Evolutionary conservation across 352 stramenopile species (phyloP).

Genomic region (Phytophthora multivora): DNA sequence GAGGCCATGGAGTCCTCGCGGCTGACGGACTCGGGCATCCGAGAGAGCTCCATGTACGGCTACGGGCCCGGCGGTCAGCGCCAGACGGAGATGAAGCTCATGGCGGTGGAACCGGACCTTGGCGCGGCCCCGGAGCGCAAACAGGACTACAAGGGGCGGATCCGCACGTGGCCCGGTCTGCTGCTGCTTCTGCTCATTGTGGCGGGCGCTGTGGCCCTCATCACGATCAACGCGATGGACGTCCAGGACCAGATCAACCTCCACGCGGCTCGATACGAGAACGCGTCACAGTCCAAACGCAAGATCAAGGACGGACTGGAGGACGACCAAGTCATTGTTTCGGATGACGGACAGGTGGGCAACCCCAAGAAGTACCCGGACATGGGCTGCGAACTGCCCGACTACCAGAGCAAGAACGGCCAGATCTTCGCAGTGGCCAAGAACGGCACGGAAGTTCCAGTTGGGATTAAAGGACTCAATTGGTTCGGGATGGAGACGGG

Average conservation of each 20-base stretch:
- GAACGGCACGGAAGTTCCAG: constrained; percentile 59
- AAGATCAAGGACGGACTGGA: constrained; percentile 52
- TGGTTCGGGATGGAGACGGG: constrained; percentile 84
- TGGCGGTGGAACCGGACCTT: constrained; percentile 48
- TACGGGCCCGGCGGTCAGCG: constrained; percentile 30
- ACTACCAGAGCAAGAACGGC: constrained; percentile 71
- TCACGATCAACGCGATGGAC: constrained; percentile 53
- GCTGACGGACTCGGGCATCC: constrained; percentile 41
- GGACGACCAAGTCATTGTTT: constrained; percentile 39
- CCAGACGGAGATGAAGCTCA: constrained; percentile 70
- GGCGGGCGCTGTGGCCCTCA: constrained; percentile 40
- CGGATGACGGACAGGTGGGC: constrained; percentile 55
- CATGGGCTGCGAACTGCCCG: constrained; percentile 56
- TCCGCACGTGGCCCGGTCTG: constrained; percentile 66
- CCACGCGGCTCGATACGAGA: constrained; percentile 36
- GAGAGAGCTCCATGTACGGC: constrained; percentile 32
- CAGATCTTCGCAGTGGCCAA: constrained; percentile 47
- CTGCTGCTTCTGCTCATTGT: constrained; percentile 56
- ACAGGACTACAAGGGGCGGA: constrained; percentile 73
- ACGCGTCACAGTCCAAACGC: constrained; percentile 23
- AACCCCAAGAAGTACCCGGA: constrained; percentile 64
- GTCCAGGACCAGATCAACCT: constrained; percentile 31
- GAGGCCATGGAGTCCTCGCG: constrained; percentile 29
- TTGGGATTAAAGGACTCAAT: constrained; percentile 71
- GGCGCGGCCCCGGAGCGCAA: constrained; percentile 45